Conservation (phyloP, 805 yeast species). For the Metschnikowia picachoensis region DNA sequence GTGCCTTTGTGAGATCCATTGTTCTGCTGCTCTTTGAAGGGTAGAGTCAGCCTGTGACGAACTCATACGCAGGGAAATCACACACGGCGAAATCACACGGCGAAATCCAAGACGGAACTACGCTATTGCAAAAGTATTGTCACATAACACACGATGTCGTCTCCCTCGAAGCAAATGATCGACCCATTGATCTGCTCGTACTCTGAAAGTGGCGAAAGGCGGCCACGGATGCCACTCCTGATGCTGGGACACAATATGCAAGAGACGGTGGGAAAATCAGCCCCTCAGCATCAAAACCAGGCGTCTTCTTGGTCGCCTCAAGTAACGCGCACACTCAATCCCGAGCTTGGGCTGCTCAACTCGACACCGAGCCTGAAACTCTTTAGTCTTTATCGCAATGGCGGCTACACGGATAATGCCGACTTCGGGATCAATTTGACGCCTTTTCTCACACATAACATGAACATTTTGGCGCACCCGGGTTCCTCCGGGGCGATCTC, state of each 20-base stretch:
- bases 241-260: constrained; percentile 4
- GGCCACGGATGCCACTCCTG: constrained; percentile 5
- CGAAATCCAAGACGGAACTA: too few species aligned
- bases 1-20: too few species aligned
- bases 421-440: constrained; percentile 37
- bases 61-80: too few species aligned
- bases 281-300: neutral
- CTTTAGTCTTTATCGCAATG: constrained; percentile 11
- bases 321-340: constrained; percentile 34
- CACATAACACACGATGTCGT: constrained; percentile 25
- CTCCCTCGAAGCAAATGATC: constrained; percentile 31
- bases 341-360: constrained; percentile 31
- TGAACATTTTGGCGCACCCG: constrained; percentile 24
- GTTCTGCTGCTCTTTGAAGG: too few species aligned
- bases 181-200: constrained; percentile 33
- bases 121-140: too few species aligned
- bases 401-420: constrained; percentile 11
- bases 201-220: constrained; percentile 3
- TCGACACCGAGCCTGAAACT: constrained; percentile 36
- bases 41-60: too few species aligned
- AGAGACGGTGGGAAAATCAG: neutral
- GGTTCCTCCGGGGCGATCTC: constrained; percentile 18
- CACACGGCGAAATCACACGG: too few species aligned
- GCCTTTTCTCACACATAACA: constrained; percentile 37
- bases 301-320: constrained; percentile 41